Evolutionary conservation across 2,329 filamentous ascomycete genomes (phyloP), one percentile per base, ranked within the genome.

Genomic region (Ambrosiella xylebori): DNA sequence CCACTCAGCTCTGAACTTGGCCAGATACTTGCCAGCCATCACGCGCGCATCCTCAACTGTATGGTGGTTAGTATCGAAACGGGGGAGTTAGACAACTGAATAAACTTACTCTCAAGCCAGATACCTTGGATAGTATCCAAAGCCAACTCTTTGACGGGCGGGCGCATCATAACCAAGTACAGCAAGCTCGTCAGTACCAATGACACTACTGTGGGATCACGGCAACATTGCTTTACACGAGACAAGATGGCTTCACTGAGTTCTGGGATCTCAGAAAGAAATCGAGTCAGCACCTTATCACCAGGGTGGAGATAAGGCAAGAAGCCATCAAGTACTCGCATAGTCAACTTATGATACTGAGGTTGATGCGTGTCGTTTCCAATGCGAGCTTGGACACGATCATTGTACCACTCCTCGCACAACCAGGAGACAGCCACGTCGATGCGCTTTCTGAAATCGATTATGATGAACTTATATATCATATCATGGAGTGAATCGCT

Each of bases 351-450:
- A 61, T 88, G 82, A 69, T 95, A 96, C 68, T 93, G 80, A 39
- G 52, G 44, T 47, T 58, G 77, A 38, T 44, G 52, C 15, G 50
- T 37, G 51, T 51, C 39, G 11, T 54, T 17, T 37, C 44, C 52
- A 35, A 19, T 7, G 39, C 47, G 47, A 59, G 66, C 72, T 61
- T 68, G 71, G 62, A 73, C 71, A 68, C 70, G 82, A 68, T 97
- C 91, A 65, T 90, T 94, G 70, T 95, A 97, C 91, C 93, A 98
- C 71, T 98, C 93, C 69, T 98, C 93, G 64, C 85, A 95, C 13
- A 98, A 76, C 93, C 93, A 98, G 7, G 85, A 84, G 56, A 97
- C 88, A 1, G 89, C 91, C 19, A 93, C 80, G 64, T 94, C 90
- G 62, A 97, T 90, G 49, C 93, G 84, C 62, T 79, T 83, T 57